Percentiles rank a stretch among this genome's conserved stretches.
Evolutionary conservation across 306 rosid genomes (phyloP).

Genomic region (Spatholobus suberectus): DNA sequence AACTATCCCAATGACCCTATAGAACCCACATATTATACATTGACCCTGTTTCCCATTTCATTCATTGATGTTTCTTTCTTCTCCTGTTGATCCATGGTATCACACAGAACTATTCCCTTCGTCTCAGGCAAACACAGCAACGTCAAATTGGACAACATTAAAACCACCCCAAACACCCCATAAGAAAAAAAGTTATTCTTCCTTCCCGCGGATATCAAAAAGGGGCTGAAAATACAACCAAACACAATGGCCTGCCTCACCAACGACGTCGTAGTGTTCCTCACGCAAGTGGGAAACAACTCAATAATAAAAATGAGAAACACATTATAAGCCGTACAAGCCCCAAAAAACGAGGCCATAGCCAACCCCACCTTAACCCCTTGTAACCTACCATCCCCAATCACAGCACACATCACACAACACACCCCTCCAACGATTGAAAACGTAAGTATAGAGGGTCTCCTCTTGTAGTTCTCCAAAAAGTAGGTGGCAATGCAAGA

Average conservation of each 20-base stretch:
- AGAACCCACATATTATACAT: neutral
- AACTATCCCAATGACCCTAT: no score
- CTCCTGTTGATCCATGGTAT: constrained; percentile 33
- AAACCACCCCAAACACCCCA: constrained; percentile 35
- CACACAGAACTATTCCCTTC: constrained; percentile 14
- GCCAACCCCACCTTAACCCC: constrained; percentile 33
- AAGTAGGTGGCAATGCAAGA: constrained; percentile 34
- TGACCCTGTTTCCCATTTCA: neutral
- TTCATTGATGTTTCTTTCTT: neutral
- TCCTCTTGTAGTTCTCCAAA: constrained; percentile 26
- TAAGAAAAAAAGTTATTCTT: constrained; percentile 31
- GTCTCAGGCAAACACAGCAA: constrained; percentile 42
- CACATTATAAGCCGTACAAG: constrained; percentile 34
- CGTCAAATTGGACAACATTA: constrained; percentile 16
- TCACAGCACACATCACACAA: constrained; percentile 24
- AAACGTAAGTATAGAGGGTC: constrained; percentile 1
- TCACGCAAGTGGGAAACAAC: constrained; percentile 55
- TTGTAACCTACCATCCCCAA: neutral
- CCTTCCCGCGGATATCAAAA: constrained; percentile 42
- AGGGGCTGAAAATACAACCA: constrained; percentile 39
- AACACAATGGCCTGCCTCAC: constrained; percentile 42
- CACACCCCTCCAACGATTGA: constrained; percentile 24
- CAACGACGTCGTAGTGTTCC: constrained; percentile 47
- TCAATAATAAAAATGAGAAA: constrained; percentile 44
- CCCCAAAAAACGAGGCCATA: constrained; percentile 44